A percentile compares a stretch with the other conserved stretches of the same genome.
Evolutionary conservation across 768 basidiomycete species (phyloP).

Genomic region (Pulveroboletus frians): DNA sequence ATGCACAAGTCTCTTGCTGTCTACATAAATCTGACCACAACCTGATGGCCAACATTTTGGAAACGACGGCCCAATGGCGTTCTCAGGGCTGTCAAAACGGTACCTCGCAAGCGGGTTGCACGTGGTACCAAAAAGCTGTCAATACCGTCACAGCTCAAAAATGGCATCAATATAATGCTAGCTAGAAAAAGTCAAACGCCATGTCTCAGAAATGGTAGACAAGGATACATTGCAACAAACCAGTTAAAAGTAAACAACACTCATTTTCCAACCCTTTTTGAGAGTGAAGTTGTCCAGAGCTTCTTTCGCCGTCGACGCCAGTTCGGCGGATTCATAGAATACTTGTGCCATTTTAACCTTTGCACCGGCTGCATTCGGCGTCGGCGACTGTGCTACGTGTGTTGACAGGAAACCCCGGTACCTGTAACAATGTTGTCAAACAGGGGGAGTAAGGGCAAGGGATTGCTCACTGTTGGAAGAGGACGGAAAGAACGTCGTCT

Average conservation of each 20-base stretch:
- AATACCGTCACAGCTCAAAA: neutral
- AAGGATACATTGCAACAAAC: slow-evolving; percentile 12
- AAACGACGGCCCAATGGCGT: neutral
- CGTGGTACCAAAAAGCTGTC: neutral
- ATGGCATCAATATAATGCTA: neutral
- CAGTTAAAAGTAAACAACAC: slow-evolving; percentile 58
- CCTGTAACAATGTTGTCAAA: slow-evolving; percentile 36
- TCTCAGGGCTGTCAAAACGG: neutral
- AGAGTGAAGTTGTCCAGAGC: slow-evolving; percentile 82
- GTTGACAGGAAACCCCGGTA: slow-evolving; percentile 79
- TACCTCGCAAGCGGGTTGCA: neutral
- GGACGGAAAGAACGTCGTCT: slow-evolving; percentile 75
- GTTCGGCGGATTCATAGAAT: slow-evolving; percentile 67
- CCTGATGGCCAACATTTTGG: neutral
- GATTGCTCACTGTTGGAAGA: slow-evolving; percentile 83
- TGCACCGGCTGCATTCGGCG: slow-evolving; percentile 57
- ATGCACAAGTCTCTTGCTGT: neutral
- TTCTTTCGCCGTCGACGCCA: slow-evolving; percentile 73
- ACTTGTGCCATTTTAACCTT: slow-evolving; percentile 79
- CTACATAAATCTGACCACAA: neutral
- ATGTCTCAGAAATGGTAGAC: slow-evolving; percentile 36
- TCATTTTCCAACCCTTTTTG: slow-evolving; percentile 84
- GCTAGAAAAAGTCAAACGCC: neutral
- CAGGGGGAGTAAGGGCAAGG: neutral
- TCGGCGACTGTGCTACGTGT: slow-evolving; percentile 64